Conservation (phyloP, 495 filamentous ascomycete species). For the Talaromyces nanjingensis region DNA sequence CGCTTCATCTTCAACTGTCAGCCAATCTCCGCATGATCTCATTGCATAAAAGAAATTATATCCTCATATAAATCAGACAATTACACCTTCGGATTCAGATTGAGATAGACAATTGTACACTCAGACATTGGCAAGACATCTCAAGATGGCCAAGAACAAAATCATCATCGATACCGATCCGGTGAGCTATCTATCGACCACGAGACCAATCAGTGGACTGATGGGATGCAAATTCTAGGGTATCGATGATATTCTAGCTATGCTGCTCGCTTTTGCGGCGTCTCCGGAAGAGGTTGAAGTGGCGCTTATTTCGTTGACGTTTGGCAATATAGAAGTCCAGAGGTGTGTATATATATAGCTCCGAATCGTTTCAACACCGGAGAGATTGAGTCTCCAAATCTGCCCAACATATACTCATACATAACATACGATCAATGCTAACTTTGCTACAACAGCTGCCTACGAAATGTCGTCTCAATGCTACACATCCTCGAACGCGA, state of each 20-base stretch:
- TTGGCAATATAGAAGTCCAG: conserved; percentile 83
- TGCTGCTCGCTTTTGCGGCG: conserved; percentile 77
- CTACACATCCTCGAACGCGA: conserved; percentile 93
- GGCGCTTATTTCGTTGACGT: conserved; percentile 82
- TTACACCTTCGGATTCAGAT: not conserved
- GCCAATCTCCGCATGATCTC: not conserved
- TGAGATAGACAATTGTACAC: not conserved
- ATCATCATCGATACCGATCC: conserved; percentile 96
- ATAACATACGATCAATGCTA: not conserved
- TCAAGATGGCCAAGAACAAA: conserved; percentile 23
- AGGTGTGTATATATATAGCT: conserved; percentile 35
- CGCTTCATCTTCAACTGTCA: not conserved
- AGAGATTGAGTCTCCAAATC: no score
- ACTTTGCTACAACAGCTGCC: conserved; percentile 47
- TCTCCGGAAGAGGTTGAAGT: conserved; percentile 82
- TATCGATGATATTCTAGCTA: conserved; percentile 84
- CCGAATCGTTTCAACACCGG: conserved; percentile 7
- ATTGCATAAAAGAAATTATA: not conserved
- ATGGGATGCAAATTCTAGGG: conserved; percentile 41
- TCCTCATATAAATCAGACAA: not conserved
- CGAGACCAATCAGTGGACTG: not conserved
- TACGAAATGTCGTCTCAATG: conserved; percentile 83
- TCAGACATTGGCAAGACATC: not conserved
- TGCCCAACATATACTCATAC: not conserved
- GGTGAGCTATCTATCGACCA: conserved; percentile 27